Base-by-base conservation (phyloP, 1,139 yeast genomes). In the Candida buenavistaensis region DNA sequence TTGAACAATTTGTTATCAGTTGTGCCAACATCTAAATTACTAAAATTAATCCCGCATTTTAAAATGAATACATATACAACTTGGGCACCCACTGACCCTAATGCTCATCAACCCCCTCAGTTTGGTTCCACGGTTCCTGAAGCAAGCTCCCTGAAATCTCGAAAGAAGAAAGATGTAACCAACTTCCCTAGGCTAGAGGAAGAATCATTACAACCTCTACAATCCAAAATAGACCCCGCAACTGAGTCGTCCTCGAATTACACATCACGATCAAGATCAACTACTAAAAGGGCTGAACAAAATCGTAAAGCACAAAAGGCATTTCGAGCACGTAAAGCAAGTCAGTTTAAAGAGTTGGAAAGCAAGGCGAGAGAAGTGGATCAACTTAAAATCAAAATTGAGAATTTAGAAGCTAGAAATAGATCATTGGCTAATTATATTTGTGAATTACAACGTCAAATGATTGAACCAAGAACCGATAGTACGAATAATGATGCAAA, bases 291-390 rank as follows among this genome's bases (percentile, higher is more conserved):
- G 45, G 96, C 96, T 1, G 87, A 83, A 12, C 96, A 88, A 59
- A 88, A 88, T 63, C 69, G 96, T 51, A 81, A 78, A 40, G 96
- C 96, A 1, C 96, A 88, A 59, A 76, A 86, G 47, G 95, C 95
- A 8, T 88, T 87, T 62, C 73, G 96, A 53, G 81, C 79, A 52
- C 72, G 96, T 39, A 82, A 84, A 54, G 95, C 86, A 48, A 74
- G 76, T 41, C 80, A 85, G 51, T 78, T 88, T 47, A 83, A 80
- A 57, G 90, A 86, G 33, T 68, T 88, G 42, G 96, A 88, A 61
- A 59, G 67, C 24, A 80, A 80, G 53, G 86, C 85, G 5, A 69
- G 72, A 31, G 82, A 81, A 53, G 75, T 78, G 32, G 78, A 75
- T 40, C 64, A 64, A 22, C 63, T 83, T 48, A 76, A 78, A 52